Evolutionary conservation across 106 monocot species (phyloP).

Genomic region (Amphibolis antarctica): DNA sequence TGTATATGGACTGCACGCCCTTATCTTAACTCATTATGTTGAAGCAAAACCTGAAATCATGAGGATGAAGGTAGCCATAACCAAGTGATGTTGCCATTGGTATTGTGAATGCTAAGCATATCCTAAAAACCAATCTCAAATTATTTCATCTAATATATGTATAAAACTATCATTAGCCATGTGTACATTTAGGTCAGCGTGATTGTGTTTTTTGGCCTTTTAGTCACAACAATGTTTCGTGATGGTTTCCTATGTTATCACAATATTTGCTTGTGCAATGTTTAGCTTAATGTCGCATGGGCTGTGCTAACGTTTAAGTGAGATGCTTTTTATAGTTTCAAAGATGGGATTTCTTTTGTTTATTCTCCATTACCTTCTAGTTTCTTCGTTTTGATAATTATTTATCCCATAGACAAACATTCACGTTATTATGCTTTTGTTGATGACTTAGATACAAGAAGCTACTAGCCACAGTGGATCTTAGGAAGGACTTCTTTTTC

Average conservation of each 20-base stretch:
- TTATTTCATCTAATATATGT: not conserved
- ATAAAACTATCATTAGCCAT: not conserved
- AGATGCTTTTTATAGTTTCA: too few relatives aligned
- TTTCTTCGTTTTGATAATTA: not conserved
- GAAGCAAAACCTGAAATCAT: too few relatives aligned
- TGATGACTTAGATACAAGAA: slow-evolving; percentile 74
- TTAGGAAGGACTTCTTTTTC: slow-evolving; percentile 94
- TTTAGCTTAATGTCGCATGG: not conserved
- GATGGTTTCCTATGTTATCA: not conserved
- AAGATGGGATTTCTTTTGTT: not conserved
- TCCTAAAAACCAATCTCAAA: too few relatives aligned
- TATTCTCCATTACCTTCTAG: not conserved
- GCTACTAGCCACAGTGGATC: slow-evolving; percentile 65
- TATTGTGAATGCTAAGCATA: too few relatives aligned
- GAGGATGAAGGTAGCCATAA: too few relatives aligned
- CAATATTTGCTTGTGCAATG: not conserved
- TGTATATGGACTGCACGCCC: too few relatives aligned
- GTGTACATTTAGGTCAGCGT: not conserved
- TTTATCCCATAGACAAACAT: not conserved
- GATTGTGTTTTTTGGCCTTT: not conserved
- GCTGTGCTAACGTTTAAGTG: too few relatives aligned
- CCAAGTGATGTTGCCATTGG: too few relatives aligned
- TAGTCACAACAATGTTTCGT: not conserved
- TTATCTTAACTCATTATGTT: too few relatives aligned
- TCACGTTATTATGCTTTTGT: not conserved